These are phyloP conservation scores for Panicum miliaceum DNA, from an alignment of 176 grass and related monocot genomes.

Conservation along the genomic window DNA sequence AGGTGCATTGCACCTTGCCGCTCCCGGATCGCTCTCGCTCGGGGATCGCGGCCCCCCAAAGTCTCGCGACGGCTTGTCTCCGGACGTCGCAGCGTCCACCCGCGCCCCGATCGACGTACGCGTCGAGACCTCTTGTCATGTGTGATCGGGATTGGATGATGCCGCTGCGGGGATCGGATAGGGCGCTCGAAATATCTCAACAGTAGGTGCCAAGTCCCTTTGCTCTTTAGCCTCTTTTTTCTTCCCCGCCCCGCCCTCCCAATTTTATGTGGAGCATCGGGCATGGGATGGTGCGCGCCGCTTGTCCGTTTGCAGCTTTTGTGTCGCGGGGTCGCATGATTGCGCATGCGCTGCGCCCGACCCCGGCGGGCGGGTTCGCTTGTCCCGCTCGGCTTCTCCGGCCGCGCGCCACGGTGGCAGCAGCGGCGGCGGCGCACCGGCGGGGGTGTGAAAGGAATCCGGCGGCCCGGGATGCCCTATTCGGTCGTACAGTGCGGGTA, in stretches of 20 bases:
- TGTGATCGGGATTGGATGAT: constrained; percentile 30
- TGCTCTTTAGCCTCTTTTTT: constrained; percentile 30
- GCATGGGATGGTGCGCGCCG: background rate
- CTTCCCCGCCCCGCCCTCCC: no score
- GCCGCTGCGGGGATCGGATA: background rate
- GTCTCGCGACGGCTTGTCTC: background rate
- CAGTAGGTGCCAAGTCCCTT: constrained; percentile 48
- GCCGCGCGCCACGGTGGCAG: no score
- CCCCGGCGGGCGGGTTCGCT: background rate
- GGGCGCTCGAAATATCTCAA: constrained; percentile 51
- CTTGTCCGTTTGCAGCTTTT: constrained; percentile 19
- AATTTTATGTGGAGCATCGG: constrained; percentile 31
- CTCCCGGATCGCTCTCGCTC: background rate
- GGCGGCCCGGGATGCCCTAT: background rate
- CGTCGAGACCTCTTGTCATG: background rate
- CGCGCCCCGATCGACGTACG: background rate
- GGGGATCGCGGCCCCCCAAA: no score
- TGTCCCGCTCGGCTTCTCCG: no score
- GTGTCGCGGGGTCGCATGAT: constrained; percentile 37
- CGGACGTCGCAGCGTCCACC: background rate
- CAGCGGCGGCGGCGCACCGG: background rate
- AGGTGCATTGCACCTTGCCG: constrained; percentile 45
- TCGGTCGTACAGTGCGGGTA: constrained; percentile 6
- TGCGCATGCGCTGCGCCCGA: background rate
- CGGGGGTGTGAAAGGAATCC: constrained; percentile 31